Evolutionary conservation across 352 stramenopile genomes (phyloP).

Genomic region (Globisporangium radiosum): DNA sequence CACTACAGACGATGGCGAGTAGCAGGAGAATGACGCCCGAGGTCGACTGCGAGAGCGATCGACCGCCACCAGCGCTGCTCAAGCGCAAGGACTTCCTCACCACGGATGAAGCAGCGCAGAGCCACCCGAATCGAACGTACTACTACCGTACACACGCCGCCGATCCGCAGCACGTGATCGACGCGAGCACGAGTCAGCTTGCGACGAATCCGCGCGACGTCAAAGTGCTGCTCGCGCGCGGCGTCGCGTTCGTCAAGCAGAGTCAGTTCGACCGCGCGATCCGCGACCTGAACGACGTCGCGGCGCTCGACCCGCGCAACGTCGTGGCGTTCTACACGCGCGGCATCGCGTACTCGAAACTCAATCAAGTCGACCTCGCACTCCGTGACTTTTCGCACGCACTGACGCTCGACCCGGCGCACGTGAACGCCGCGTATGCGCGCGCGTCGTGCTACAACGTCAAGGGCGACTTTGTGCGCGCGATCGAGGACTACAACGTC

Average conservation of each 20-base stretch:
- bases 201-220: slow-evolving; percentile 44
- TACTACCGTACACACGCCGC: slow-evolving; percentile 59
- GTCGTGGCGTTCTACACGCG: slow-evolving; percentile 62
- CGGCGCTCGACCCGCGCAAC: slow-evolving; percentile 39
- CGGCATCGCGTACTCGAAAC: slow-evolving; percentile 60
- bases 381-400: slow-evolving; percentile 75
- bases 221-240: slow-evolving; percentile 67
- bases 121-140: slow-evolving; percentile 65
- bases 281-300: slow-evolving; percentile 43
- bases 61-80: slow-evolving; percentile 27
- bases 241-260: slow-evolving; percentile 77
- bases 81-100: slow-evolving; percentile 78
- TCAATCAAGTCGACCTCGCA: slow-evolving; percentile 61
- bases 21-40: slow-evolving; percentile 14
- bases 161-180: slow-evolving; percentile 72
- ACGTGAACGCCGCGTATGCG: slow-evolving; percentile 85
- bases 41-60: slow-evolving; percentile 26
- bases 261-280: slow-evolving; percentile 42
- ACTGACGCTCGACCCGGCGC: slow-evolving; percentile 74
- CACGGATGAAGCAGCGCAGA: slow-evolving; percentile 55
- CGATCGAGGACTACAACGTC: slow-evolving; percentile 89
- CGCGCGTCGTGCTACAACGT: slow-evolving; percentile 84
- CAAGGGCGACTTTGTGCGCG: slow-evolving; percentile 73
- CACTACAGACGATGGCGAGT: slow-evolving; percentile 20
- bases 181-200: slow-evolving; percentile 64